phyloP scores from a whole-genome alignment of 2,329 filamentous ascomycete species.

The Cladosporium sp. region DNA sequence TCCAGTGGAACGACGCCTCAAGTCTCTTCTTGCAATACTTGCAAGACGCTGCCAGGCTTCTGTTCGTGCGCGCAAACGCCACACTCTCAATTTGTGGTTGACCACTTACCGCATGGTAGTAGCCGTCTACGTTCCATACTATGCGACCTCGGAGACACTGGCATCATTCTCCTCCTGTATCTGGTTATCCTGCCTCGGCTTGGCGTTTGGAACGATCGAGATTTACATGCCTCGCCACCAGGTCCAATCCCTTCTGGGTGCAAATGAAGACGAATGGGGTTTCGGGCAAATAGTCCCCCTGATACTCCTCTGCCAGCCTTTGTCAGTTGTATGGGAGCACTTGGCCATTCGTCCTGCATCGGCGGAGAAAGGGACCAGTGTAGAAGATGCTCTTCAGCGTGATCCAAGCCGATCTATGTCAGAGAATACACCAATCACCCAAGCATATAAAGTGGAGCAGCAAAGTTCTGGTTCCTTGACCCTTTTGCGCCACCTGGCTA shows the following conservation, averaged over 20 bases:
- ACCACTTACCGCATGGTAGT: conserved; percentile 1
- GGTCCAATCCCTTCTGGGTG: neutral
- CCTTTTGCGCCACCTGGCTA: neutral
- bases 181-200: conserved; percentile 20
- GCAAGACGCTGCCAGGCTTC: conserved; percentile 15
- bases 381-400: too few relatives aligned
- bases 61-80: neutral
- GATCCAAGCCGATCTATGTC: conserved; percentile 1
- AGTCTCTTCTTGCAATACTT: conserved; percentile 12
- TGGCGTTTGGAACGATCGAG: conserved; percentile 24
- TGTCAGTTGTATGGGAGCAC: conserved; percentile 6
- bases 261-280: conserved; percentile 12
- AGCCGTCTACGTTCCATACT: conserved; percentile 13
- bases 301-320: conserved; percentile 22
- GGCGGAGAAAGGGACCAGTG: too few relatives aligned
- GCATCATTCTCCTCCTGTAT: conserved; percentile 23
- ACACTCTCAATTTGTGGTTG: neutral
- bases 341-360: too few relatives aligned
- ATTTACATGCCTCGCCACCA: conserved; percentile 20
- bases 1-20: conserved; percentile 15
- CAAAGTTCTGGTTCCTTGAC: too few relatives aligned
- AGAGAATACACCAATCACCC: neutral
- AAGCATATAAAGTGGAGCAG: neutral
- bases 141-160: conserved; percentile 17
- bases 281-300: conserved; percentile 26